Evolutionary conservation across 768 basidiomycete genomes (phyloP), one percentile per base, ranked within the genome.

Genomic region (Ramaria rubella): DNA sequence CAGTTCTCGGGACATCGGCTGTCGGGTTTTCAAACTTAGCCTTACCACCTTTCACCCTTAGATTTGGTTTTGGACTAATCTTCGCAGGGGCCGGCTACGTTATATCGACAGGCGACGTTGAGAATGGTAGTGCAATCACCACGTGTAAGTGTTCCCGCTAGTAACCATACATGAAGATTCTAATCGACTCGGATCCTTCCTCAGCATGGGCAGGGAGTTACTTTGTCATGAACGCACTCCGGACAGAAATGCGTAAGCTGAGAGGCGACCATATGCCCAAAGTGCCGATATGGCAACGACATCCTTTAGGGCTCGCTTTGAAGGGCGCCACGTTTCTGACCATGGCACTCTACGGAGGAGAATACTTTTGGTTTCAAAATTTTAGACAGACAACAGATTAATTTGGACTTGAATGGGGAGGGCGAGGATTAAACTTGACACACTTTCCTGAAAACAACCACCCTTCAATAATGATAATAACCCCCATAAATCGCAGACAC

Each of bases 51-150:
- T 71, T 77, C 58, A 65, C 75, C 23, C 67, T 74, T 8, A 70
- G 76, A 2, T 62, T 75, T 3, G 76, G 75, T 2, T 79, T 79
- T 58, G 69, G 72, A 11, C 59, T 73, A 6, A 68, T 73, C 15
- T 76, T 79, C 44, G 71, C 69, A 0, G 77, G 77, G 1, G 71
- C 76, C 1, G 75, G 75, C 1, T 77, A 76, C 61, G 71, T 77
- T 1, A 58, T 78, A 34, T 54, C 65, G 4, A 24, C 66, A 5
- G 76, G 75, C 2, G 77, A 78, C 40, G 58, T 58, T 29, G 64
- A 70, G 27, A 78, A 79, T 53, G 78, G 78, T 1, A 70, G 73
- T 51, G 78, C 77, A 0, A 73, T 77, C 21, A 61, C 72, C 19
- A 78, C 72, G 24, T 67, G 72, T 73, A 49, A 44, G 63, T 58